Conservation (phyloP, 1,284 basidiomycete genomes). For the Puccinia hordei region DNA sequence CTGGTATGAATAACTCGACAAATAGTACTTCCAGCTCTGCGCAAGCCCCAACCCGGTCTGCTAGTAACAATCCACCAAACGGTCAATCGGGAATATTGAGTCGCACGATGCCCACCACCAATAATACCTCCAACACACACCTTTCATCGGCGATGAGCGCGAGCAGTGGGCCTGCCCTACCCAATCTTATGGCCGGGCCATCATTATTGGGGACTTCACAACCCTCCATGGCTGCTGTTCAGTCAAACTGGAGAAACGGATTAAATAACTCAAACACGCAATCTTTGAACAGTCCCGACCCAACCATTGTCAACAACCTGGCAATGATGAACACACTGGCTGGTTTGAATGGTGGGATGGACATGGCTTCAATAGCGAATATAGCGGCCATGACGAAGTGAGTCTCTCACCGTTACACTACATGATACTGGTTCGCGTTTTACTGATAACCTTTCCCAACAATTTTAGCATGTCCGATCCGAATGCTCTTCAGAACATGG, state of each 20-base stretch:
- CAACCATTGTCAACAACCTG: slow-evolving; percentile 28
- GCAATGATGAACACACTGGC: slow-evolving; percentile 47
- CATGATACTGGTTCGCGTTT: background rate
- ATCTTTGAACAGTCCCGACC: slow-evolving; percentile 17
- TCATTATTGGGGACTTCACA: slow-evolving; percentile 54
- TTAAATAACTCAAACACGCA: slow-evolving; percentile 50
- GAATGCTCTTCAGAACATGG: slow-evolving; percentile 49
- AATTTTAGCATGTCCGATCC: slow-evolving; percentile 35
- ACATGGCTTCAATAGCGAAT: slow-evolving; percentile 34
- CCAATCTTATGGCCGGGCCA: slow-evolving; percentile 52
- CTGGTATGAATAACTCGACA: slow-evolving; percentile 31
- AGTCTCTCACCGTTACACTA: background rate
- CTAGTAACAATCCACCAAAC: background rate
- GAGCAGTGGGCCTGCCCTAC: slow-evolving; percentile 23
- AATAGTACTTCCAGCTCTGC: background rate
- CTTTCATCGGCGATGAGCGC: slow-evolving; percentile 17
- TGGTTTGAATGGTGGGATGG: slow-evolving; percentile 37
- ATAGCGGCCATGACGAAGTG: slow-evolving; percentile 45
- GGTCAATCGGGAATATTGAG: slow-evolving; percentile 13
- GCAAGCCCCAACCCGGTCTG: slow-evolving; percentile 4
- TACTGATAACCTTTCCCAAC: background rate
- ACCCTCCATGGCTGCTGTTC: slow-evolving; percentile 56
- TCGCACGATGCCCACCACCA: slow-evolving; percentile 21
- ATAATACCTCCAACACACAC: slow-evolving; percentile 9
- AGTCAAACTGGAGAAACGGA: slow-evolving; percentile 57